Conservation (phyloP, 148 eudicot species). For the Heliosperma pusillum region DNA sequence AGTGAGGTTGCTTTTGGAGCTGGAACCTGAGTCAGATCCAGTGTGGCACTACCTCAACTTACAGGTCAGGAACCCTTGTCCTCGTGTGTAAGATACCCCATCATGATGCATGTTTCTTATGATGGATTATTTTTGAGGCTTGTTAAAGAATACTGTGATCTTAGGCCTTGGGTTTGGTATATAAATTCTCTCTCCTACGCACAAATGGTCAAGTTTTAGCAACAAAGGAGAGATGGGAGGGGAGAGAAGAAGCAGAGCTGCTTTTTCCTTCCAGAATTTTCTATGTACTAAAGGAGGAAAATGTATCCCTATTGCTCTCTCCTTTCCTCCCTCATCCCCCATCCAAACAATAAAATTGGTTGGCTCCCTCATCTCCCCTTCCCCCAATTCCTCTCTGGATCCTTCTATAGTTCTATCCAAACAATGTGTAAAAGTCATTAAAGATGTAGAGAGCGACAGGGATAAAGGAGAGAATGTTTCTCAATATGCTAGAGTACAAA, state of each 20-base stretch:
- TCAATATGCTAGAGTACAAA: not conserved
- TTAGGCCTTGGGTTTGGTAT: not conserved
- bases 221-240: not conserved
- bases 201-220: not conserved
- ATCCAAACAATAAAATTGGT: not conserved
- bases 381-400: not conserved
- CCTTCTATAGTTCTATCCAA: not conserved
- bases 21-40: conserved; percentile 98
- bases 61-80: conserved; percentile 53
- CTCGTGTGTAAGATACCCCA: conserved; percentile 4
- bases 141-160: not conserved
- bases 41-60: conserved; percentile 88
- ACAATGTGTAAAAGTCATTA: not conserved
- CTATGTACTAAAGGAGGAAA: not conserved
- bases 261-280: not conserved
- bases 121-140: not conserved
- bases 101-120: conserved; percentile 1
- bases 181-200: not conserved
- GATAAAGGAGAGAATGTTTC: not conserved
- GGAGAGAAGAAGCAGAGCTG: not conserved
- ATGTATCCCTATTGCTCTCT: not conserved
- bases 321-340: not conserved
- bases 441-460: not conserved
- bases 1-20: conserved; percentile 89
- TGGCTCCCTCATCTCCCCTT: not conserved